Percentiles rank a stretch among this genome's conserved stretches.
These are phyloP conservation scores for Lentinula novae-zelandiae DNA, from an alignment of 1,284 basidiomycete species.

Conservation along the genomic window DNA sequence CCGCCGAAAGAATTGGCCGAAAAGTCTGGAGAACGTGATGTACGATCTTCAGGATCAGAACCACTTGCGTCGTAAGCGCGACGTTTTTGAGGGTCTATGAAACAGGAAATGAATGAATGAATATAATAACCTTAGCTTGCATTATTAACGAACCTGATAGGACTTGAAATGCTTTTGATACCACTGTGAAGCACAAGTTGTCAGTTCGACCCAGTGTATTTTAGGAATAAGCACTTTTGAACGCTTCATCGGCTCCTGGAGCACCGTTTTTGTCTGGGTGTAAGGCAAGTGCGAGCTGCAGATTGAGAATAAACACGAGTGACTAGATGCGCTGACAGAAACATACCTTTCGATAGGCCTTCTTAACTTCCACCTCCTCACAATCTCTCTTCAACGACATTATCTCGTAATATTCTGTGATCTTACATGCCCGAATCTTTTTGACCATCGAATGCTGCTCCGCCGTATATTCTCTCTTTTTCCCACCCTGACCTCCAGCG, in stretches of 20 bases:
- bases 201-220: constrained; percentile 9
- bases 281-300: constrained; percentile 83
- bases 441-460: constrained; percentile 88
- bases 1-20: constrained; percentile 48
- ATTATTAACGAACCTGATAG: constrained; percentile 59
- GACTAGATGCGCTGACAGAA: constrained; percentile 6
- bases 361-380: constrained; percentile 90
- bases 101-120: background rate
- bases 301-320: constrained; percentile 3
- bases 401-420: constrained; percentile 94
- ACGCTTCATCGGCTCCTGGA: constrained; percentile 97
- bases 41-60: constrained; percentile 82
- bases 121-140: background rate
- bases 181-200: constrained; percentile 56
- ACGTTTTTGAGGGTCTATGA: constrained; percentile 85
- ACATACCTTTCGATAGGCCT: constrained; percentile 93
- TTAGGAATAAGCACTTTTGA: constrained; percentile 68
- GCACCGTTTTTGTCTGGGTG: constrained; percentile 99
- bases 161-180: constrained; percentile 97
- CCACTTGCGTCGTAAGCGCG: constrained; percentile 86
- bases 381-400: constrained; percentile 82
- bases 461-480: constrained; percentile 83
- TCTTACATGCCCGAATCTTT: constrained; percentile 81
- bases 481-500: constrained; percentile 50
- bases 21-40: constrained; percentile 55